Conservation (phyloP, 2,329 filamentous ascomycete species). For the Penicillium palitans region DNA sequence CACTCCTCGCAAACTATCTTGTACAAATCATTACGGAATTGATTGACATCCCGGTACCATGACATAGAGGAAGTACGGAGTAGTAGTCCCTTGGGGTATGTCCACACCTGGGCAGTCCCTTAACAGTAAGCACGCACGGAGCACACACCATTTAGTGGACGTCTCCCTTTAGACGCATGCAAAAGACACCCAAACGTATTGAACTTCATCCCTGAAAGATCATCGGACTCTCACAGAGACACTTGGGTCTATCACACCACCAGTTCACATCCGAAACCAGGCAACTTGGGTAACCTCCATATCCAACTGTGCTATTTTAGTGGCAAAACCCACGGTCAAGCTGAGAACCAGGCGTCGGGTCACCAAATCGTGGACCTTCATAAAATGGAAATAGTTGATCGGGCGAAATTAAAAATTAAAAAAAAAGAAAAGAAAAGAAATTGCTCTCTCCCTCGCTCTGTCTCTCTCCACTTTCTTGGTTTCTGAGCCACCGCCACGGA, state of each 20-base stretch:
- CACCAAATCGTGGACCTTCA: background rate
- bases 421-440: background rate
- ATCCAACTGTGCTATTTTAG: constrained; percentile 5
- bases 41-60: constrained; percentile 19
- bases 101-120: background rate
- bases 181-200: constrained; percentile 1
- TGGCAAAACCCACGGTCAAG: constrained; percentile 7
- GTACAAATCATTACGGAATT: background rate
- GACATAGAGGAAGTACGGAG: constrained; percentile 9
- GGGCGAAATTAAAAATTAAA: background rate
- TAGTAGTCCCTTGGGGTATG: no score
- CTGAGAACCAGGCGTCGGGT: background rate
- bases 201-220: constrained; percentile 5
- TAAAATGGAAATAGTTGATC: background rate
- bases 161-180: constrained; percentile 8
- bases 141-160: background rate
- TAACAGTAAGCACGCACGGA: constrained; percentile 1
- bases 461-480: constrained; percentile 14
- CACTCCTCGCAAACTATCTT: background rate
- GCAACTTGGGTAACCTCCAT: constrained; percentile 6
- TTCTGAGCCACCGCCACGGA: constrained; percentile 29
- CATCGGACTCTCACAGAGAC: constrained; percentile 7
- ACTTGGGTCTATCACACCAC: constrained; percentile 19
- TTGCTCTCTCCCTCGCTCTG: background rate
- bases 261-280: constrained; percentile 10